Base-by-base conservation (phyloP, 2,329 filamentous ascomycete genomes). In the Ascochyta fabae region DNA sequence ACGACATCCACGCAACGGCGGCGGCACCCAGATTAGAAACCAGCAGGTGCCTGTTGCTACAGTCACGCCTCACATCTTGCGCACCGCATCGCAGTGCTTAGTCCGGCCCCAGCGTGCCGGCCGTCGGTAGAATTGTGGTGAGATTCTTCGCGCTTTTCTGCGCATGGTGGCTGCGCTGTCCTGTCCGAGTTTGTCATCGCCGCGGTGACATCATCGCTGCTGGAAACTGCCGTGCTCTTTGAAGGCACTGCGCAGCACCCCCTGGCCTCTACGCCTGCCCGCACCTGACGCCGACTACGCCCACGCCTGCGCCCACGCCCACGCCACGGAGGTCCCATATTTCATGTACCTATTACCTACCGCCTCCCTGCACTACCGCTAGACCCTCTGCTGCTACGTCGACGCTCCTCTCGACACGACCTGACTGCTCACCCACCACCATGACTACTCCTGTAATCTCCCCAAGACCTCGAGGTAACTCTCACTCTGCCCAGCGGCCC, bases 401-500 rank as follows among this genome's bases (percentile, higher is more conserved):
- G 51, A 39, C 34, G 23, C 23, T 42, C 15, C 22, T 48, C 50
- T 47, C 48, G 27, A 45, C 41, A 48, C 35, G 48, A 40, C 36
- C 42, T 47, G 12, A 31, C 29, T 15, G 27, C 12, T 31, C 29
- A 4, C 29, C 29, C 56, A 36, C 41, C 46, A 60, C 58, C 29
- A 75, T 75, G 73, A 71, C 72, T n/a, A 72, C 69, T 33, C 71
- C 72, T 59, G 69, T 62, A n/a, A 46, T 74, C n/a, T 72, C 71
- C 31, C 66, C 69, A 34, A 52, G 72, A 58, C 68, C 65, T 33
- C 64, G 68, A 58, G 72, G 72, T 42, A 44, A 65, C 7, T 69
- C 71, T 44, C 59, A 67, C 45, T 59, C 64, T 10, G 62, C 67
- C 46, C 58, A 64, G 26, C 56, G 69, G 5, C 57, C 59, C 34